Conservation (phyloP, 257 asterid species). For the Jacaranda copaia region DNA sequence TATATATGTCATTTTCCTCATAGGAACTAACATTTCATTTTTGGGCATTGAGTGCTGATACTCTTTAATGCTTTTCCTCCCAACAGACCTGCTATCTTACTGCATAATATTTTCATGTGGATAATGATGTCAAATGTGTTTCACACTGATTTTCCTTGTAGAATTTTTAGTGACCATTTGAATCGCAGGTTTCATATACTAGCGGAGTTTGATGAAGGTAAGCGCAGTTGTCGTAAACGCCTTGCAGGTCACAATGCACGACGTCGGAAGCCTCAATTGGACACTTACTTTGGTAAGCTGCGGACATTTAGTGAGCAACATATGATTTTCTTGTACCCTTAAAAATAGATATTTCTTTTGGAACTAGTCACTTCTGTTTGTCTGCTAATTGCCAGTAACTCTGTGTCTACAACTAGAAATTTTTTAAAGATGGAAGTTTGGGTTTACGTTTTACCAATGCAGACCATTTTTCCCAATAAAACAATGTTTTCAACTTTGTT, state of each 20-base stretch:
- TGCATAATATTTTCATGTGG: background rate
- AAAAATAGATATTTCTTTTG: background rate
- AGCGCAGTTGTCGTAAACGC: conserved; percentile 69
- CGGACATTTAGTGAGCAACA: conserved; percentile 4
- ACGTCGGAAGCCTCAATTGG: conserved; percentile 56
- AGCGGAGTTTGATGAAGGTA: conserved; percentile 56
- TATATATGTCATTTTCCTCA: background rate
- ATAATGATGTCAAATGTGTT: background rate
- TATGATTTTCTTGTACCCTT: background rate
- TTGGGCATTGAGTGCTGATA: too few species aligned
- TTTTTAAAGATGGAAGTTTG: background rate
- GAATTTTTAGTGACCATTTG: background rate
- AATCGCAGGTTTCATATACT: conserved; percentile 57
- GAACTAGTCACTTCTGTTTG: background rate
- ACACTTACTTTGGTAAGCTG: conserved; percentile 45
- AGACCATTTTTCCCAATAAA: background rate
- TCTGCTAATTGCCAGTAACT: background rate
- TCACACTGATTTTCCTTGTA: background rate
- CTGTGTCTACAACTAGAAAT: background rate
- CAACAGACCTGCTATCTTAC: background rate
- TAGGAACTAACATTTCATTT: background rate
- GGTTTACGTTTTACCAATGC: background rate
- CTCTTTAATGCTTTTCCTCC: background rate
- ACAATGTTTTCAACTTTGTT: background rate
- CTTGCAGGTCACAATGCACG: conserved; percentile 64